Evolutionary conservation across 176 grass and related monocot species (phyloP), one percentile per base, ranked within the genome.

Genomic region (Musa schizocarpa): DNA sequence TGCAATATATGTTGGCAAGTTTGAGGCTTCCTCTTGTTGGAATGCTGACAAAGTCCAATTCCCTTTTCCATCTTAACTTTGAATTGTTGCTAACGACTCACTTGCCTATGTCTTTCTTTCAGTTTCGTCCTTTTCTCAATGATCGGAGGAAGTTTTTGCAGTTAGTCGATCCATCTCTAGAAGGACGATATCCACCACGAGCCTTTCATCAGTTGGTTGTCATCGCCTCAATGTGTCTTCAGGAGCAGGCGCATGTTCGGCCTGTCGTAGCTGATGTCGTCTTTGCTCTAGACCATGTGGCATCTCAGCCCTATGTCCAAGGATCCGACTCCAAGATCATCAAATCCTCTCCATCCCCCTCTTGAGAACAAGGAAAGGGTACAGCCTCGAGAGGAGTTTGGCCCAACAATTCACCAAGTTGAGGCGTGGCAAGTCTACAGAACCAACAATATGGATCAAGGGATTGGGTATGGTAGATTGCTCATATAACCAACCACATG

Each of bases 171-270:
- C 74, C 74, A 51, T 23, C n/a, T 12, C 56, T 76, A 16, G n/a
- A 22, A 14, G 57, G 9, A 17, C n/a, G 58, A 2, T 76, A 13
- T 20, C 58, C 74, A 9, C 9, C 43, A 1, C 65, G 20, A 27
- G 13, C 25, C 8, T 68, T 68, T 43, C 65, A 68, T 11, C 65
- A 48, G 65, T 54, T 55, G 52, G 22, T 54, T 74, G 23, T 19
- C 23, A 27, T 56, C 1, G 14, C 22, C 52, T 76, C 74, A 25
- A 21, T 52, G 43, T 76, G 74, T 76, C 74, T 76, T 2, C 56
- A 76, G 17, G 74, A 64, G 34, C n/a, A 64, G 34, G 55, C 43
- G 13, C 74, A 76, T 52, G 55, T 52, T 61, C 74, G 58, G n/a
- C 58, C 74, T 6, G 52, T n/a, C 9, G 65, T 76, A n/a, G 22